Evolutionary conservation across 176 grass and related monocot species (phyloP).

Genomic region (sorghum (Sorghum bicolor)): Sorghum_bicolor_NCBIv3 NC_012870.2:71379001-71379500

Average conservation of each 20-base stretch:
- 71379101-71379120: neutral
- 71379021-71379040: neutral
- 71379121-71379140: neutral
- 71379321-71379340: slow-evolving; percentile 42
- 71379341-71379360: slow-evolving; percentile 27
- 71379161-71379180: neutral
- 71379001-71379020: neutral
- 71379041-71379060: neutral
- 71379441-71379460: slow-evolving; percentile 39
- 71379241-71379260: slow-evolving; percentile 17
- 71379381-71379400: slow-evolving; percentile 33
- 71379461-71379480: slow-evolving; percentile 47
- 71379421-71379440: slow-evolving; percentile 20
- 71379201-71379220: neutral
- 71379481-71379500: slow-evolving; percentile 32
- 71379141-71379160: neutral
- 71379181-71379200: neutral
- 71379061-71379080: neutral
- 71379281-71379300: slow-evolving; percentile 62
- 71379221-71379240: slow-evolving; percentile 3
- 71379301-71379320: slow-evolving; percentile 28
- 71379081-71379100: neutral
- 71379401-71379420: slow-evolving; percentile 22
- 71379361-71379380: slow-evolving; percentile 28
- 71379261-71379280: slow-evolving; percentile 33